Evolutionary conservation across 495 filamentous ascomycete genomes (phyloP).

Genomic region (Cercophora scortea): DNA sequence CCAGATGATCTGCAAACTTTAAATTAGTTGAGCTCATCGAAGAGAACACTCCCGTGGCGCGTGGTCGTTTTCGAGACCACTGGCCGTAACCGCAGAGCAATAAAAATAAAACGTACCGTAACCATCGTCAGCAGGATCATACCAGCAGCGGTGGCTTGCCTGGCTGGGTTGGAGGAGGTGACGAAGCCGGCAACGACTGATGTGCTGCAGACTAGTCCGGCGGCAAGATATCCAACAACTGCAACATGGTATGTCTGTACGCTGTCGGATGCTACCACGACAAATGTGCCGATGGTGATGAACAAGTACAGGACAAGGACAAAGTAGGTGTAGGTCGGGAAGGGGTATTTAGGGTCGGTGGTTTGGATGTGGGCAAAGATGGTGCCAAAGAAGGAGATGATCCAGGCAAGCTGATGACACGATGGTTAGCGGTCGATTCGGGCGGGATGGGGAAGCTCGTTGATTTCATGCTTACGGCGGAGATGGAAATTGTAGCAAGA

Average conservation of each 20-base stretch:
- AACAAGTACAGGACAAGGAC: conserved; percentile 76
- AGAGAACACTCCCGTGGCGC: background rate
- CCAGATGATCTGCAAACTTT: conserved; percentile 71
- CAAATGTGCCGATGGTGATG: conserved; percentile 66
- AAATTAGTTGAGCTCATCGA: conserved; percentile 12
- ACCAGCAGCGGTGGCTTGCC: conserved; percentile 83
- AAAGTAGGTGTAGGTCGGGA: conserved; percentile 90
- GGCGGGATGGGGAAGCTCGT: too few species aligned
- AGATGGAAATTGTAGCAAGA: conserved; percentile 86
- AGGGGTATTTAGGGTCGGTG: conserved; percentile 20
- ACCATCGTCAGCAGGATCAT: conserved; percentile 96
- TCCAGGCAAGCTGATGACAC: conserved; percentile 73
- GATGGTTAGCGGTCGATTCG: conserved; percentile 14
- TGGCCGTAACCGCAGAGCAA: background rate
- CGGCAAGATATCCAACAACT: conserved; percentile 78
- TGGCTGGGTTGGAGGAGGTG: conserved; percentile 58
- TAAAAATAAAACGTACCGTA: conserved; percentile 50
- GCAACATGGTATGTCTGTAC: conserved; percentile 85
- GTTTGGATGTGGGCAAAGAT: conserved; percentile 57
- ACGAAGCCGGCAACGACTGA: conserved; percentile 76
- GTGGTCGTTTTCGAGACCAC: background rate
- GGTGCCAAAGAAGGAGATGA: conserved; percentile 82
- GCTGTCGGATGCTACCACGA: conserved; percentile 74
- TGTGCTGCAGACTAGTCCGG: conserved; percentile 74
- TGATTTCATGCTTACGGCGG: conserved; percentile 55